A percentile compares a stretch with the other conserved stretches of the same genome.
Evolutionary conservation across 2,329 filamentous ascomycete species (phyloP).

Genomic region (Sporothrix brasiliensis): DNA sequence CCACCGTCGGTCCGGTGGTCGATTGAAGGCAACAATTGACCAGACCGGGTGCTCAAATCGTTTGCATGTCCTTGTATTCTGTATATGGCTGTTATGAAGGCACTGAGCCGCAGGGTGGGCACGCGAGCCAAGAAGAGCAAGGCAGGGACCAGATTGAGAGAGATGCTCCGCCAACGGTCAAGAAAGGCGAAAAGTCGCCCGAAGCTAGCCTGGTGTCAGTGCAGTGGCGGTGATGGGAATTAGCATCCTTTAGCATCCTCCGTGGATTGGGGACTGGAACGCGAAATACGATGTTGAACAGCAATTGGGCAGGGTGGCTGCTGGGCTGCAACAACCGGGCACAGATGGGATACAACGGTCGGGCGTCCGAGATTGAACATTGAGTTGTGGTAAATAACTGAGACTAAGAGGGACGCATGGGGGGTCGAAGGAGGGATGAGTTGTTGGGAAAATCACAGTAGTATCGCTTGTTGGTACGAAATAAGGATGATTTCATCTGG

Average conservation of each 20-base stretch:
- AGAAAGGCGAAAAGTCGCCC: not conserved
- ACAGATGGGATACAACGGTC: not conserved
- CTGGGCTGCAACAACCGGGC: not conserved
- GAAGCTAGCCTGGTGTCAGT: slow-evolving; percentile 10
- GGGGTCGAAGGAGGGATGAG: not conserved
- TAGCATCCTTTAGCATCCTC: not conserved
- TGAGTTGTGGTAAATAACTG: too few species aligned
- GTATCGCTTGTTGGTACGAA: not conserved
- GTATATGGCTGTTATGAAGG: not conserved
- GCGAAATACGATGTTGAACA: not conserved
- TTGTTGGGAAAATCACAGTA: not conserved
- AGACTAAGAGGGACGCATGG: too few species aligned
- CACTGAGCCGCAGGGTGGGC: not conserved
- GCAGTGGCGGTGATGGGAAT: slow-evolving; percentile 7
- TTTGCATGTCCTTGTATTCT: not conserved
- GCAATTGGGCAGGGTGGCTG: not conserved
- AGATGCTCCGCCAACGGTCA: not conserved
- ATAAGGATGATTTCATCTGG: not conserved
- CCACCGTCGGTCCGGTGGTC: not conserved
- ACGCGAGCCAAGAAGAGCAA: not conserved
- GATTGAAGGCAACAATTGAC: not conserved
- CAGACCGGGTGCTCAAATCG: not conserved
- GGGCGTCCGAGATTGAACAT: not conserved
- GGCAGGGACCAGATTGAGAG: not conserved
- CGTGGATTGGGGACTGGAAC: not conserved